Percentiles rank a stretch among this genome's conserved stretches.
Conservation (phyloP, 139 green algal genomes). For the Astrephomene gubernaculifera region DNA sequence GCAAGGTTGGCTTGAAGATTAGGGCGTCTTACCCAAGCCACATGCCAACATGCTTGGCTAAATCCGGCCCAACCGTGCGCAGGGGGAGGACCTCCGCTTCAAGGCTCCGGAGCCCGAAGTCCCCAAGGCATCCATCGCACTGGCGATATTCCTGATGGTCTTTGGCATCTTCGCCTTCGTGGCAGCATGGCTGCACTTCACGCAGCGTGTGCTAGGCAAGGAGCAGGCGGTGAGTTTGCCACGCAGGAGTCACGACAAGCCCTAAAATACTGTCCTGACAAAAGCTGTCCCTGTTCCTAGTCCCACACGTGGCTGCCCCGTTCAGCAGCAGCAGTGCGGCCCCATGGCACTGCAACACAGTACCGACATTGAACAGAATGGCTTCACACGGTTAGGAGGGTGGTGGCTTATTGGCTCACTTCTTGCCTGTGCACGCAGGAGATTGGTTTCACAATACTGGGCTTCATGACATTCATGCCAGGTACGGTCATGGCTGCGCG, state of each 20-base stretch:
- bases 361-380: too few relatives aligned
- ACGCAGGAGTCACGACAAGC: too few relatives aligned
- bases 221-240: constrained; percentile 57
- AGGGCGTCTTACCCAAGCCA: neutral
- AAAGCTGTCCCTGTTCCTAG: too few relatives aligned
- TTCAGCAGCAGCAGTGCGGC: too few relatives aligned
- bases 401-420: too few relatives aligned
- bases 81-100: constrained; percentile 36
- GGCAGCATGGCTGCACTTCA: constrained; percentile 68
- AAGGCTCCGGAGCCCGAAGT: neutral
- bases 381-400: too few relatives aligned
- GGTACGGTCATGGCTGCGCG: constrained; percentile 31
- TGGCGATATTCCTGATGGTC: constrained; percentile 57
- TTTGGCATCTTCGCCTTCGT: constrained; percentile 59
- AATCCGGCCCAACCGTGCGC: neutral
- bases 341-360: too few relatives aligned
- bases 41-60: neutral
- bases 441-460: constrained; percentile 62
- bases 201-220: constrained; percentile 63
- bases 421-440: constrained; percentile 48
- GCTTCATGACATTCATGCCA: constrained; percentile 57
- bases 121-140: constrained; percentile 47
- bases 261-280: too few relatives aligned
- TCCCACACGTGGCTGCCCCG: too few relatives aligned
- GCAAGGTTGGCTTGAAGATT: constrained; percentile 14